phyloP scores from a whole-genome alignment of 495 filamentous ascomycete genomes.

The Usnea hakonensis region DNA sequence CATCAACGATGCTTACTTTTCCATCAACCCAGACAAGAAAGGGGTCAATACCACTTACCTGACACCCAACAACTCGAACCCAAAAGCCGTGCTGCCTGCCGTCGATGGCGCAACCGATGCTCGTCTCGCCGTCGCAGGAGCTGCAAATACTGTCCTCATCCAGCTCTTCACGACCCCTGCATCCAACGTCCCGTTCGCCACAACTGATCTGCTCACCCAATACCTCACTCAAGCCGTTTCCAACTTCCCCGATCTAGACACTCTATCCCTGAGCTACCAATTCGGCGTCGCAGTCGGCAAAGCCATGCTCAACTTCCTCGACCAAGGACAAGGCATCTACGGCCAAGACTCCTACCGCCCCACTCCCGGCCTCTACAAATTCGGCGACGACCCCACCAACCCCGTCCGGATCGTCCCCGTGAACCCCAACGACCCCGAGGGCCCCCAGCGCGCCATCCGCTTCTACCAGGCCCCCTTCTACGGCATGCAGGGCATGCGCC shows the following conservation, averaged over 20 bases:
- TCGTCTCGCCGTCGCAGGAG: conserved; percentile 27
- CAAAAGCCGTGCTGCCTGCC: conserved; percentile 10
- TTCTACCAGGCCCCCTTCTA: conserved; percentile 28
- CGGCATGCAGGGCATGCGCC: conserved; percentile 25
- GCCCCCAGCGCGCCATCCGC: conserved; percentile 22
- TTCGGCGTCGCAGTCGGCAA: conserved; percentile 27
- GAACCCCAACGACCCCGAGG: conserved; percentile 28
- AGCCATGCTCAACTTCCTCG: conserved; percentile 25
- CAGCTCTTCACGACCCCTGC: conserved; percentile 22
- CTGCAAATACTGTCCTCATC: conserved; percentile 26
- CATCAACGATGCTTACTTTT: conserved; percentile 31
- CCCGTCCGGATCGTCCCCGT: conserved; percentile 29
- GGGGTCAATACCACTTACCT: conserved; percentile 22
- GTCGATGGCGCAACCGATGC: conserved; percentile 23
- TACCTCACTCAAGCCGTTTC: neutral
- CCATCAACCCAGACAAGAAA: conserved; percentile 22
- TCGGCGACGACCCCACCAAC: conserved; percentile 33
- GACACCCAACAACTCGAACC: conserved; percentile 4
- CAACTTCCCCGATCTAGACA: conserved; percentile 20
- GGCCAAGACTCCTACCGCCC: conserved; percentile 23
- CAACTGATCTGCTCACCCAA: neutral
- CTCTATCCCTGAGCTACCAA: conserved; percentile 21
- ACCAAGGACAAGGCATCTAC: conserved; percentile 17
- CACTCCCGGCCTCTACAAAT: conserved; percentile 23
- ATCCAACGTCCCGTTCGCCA: neutral